Evolutionary conservation across 2,329 filamentous ascomycete species (phyloP), one percentile per base, ranked within the genome.

Genomic region (Microsporum ferrugineum): DNA sequence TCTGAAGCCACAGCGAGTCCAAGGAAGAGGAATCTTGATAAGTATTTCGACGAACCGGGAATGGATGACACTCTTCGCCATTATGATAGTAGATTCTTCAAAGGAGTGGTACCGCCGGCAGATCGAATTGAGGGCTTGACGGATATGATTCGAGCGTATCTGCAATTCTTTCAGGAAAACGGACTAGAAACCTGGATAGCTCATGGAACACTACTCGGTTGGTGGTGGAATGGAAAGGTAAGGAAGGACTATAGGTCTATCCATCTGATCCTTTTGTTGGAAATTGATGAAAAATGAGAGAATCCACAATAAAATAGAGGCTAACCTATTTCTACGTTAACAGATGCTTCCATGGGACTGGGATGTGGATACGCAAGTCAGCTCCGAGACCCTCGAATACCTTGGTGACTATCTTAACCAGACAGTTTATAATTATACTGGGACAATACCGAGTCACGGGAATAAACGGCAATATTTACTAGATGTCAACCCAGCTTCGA

Each of bases 141-240:
- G 57, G 81, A 88, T 71, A 83, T 94, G 66, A 82, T 91, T 65
- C 83, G 85, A 64, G 85, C 88, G 58, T 94, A 94, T 74, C 80
- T 94, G 51, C 78, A 79, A 53, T 84, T 83, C 61, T 87, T 88
- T 72, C 76, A 78, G 51, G 77, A 81, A 17, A 78, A 86, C 60
- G 82, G 83, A 5, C 75, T 90, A 64, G 88, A 92, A 74, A 92
- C 89, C 0, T 94, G 89, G 89, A 84, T 95, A 62, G 89, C 89
- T 43, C 89, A 95, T 72, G 89, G 89, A 57, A 91, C 89, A 3
- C 76, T 94, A 57, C 77, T 95, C 27, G 89, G 89, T 10, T 95
- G 89, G 89, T 94, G 88, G 88, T 95, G 89, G 89, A 92, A 90
- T 71, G 78, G 78, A 61, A 78, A 78, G 74, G 80, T 82, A 71